Percentiles rank a stretch among this genome's conserved stretches.
Conservation (phyloP, 192 early-diverging fungal genomes). For the Linnemannia hyalina region DNA sequence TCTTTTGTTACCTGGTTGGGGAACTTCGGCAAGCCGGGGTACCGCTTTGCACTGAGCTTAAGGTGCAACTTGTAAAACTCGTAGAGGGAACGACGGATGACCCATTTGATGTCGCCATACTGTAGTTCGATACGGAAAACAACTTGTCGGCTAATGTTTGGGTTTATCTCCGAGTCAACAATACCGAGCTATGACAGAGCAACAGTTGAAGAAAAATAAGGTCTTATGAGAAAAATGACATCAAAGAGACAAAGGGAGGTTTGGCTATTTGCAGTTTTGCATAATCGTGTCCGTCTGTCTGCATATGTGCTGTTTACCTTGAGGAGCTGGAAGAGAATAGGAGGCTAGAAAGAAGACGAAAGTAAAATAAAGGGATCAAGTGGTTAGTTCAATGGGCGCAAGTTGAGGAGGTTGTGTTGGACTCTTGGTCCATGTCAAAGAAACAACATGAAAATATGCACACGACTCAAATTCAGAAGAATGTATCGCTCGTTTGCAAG, state of each 20-base stretch:
- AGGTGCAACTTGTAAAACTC: conserved; percentile 80
- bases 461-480: background rate
- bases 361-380: background rate
- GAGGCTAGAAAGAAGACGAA: conserved; percentile 29
- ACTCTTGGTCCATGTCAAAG: background rate
- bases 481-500: background rate
- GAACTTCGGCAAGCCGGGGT: conserved; percentile 48
- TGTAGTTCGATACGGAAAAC: conserved; percentile 78
- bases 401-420: background rate
- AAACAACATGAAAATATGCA: background rate
- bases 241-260: background rate
- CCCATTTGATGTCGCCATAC: conserved; percentile 87
- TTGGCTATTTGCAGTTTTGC: too few species aligned
- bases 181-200: conserved; percentile 58
- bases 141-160: conserved; percentile 57
- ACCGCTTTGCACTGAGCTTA: conserved; percentile 66
- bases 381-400: background rate
- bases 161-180: conserved; percentile 60
- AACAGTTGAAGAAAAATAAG: background rate
- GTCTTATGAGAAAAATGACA: background rate
- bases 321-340: conserved; percentile 51
- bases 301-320: conserved; percentile 3
- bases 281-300: background rate
- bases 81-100: conserved; percentile 70
- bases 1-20: conserved; percentile 38